Evolutionary conservation across 202 grass and related monocot genomes (phyloP).

Genomic region (Schoenoplectus triqueter): DNA sequence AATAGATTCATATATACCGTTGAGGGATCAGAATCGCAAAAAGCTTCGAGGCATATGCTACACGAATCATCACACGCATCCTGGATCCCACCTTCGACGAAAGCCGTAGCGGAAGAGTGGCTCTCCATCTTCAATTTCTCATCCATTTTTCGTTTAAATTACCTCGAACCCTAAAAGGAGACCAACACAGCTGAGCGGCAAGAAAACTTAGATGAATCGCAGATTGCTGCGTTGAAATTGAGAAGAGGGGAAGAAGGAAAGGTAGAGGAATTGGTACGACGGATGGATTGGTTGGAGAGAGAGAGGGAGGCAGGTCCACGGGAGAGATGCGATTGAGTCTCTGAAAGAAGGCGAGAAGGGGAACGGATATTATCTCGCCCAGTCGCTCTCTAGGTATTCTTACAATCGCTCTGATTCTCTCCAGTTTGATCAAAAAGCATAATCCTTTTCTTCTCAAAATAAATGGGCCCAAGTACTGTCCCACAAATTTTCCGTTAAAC

Average conservation of each 20-base stretch:
- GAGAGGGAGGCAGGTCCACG: constrained; percentile 28
- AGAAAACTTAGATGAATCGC: constrained; percentile 15
- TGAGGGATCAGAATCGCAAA: constrained; percentile 72
- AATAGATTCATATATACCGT: constrained; percentile 46
- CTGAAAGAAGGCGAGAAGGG: not conserved
- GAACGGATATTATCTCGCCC: constrained; percentile 28
- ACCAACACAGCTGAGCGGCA: not conserved
- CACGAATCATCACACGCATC: constrained; percentile 81
- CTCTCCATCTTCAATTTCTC: constrained; percentile 66
- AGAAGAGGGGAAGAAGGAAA: not conserved
- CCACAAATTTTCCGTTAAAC: not conserved
- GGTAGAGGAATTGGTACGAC: not conserved
- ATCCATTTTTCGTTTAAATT: constrained; percentile 46
- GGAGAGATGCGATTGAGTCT: constrained; percentile 13
- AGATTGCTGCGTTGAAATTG: not conserved
- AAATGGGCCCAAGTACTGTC: not conserved
- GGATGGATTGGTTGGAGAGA: constrained; percentile 30
- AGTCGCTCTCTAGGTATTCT: not conserved
- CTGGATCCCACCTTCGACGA: constrained; percentile 81
- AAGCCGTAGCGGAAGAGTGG: constrained; percentile 58
- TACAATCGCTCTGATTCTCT: not conserved
- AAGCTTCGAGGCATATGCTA: constrained; percentile 77
- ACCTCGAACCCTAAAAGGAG: constrained; percentile 23
- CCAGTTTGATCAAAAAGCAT: not conserved
- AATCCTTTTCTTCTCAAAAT: not conserved